Conservation (phyloP, 352 stramenopile species). For the Elongisporangium undulatum region DNA sequence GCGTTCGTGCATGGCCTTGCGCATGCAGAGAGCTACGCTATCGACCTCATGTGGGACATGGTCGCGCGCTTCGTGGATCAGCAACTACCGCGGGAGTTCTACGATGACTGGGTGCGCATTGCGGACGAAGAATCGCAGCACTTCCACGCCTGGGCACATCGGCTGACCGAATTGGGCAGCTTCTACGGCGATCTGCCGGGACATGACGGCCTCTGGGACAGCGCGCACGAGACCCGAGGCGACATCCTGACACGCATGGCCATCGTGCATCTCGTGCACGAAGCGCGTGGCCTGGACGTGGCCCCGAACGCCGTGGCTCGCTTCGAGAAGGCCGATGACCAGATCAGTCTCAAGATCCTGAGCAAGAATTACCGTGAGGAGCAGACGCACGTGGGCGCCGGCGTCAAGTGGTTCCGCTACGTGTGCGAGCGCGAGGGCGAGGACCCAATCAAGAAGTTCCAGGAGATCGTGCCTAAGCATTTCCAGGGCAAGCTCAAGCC, state of each 20-base stretch:
- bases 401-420: slow-evolving; percentile 38
- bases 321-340: slow-evolving; percentile 42
- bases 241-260: slow-evolving; percentile 35
- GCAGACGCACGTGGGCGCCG: slow-evolving; percentile 37
- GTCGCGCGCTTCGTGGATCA: slow-evolving; percentile 42
- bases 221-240: slow-evolving; percentile 33
- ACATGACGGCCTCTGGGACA: slow-evolving; percentile 51
- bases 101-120: slow-evolving; percentile 57
- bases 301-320: slow-evolving; percentile 37
- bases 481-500: slow-evolving; percentile 49
- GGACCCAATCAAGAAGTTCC: slow-evolving; percentile 36
- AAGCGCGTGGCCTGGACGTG: slow-evolving; percentile 53
- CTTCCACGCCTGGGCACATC: slow-evolving; percentile 41
- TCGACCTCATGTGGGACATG: slow-evolving; percentile 70
- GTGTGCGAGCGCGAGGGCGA: slow-evolving; percentile 25
- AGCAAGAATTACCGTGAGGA: slow-evolving; percentile 50
- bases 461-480: slow-evolving; percentile 40
- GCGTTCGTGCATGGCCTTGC: slow-evolving; percentile 48
- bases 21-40: slow-evolving; percentile 56
- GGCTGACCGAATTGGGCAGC: slow-evolving; percentile 36
- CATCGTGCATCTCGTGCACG: slow-evolving; percentile 54
- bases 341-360: slow-evolving; percentile 33
- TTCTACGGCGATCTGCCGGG: slow-evolving; percentile 46
- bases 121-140: slow-evolving; percentile 46
- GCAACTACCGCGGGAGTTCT: slow-evolving; percentile 40